A percentile compares a stretch with the other conserved stretches of the same genome.
Evolutionary conservation across 148 eudicot species (phyloP).

Genomic region (Rhododendron griersonianum): DNA sequence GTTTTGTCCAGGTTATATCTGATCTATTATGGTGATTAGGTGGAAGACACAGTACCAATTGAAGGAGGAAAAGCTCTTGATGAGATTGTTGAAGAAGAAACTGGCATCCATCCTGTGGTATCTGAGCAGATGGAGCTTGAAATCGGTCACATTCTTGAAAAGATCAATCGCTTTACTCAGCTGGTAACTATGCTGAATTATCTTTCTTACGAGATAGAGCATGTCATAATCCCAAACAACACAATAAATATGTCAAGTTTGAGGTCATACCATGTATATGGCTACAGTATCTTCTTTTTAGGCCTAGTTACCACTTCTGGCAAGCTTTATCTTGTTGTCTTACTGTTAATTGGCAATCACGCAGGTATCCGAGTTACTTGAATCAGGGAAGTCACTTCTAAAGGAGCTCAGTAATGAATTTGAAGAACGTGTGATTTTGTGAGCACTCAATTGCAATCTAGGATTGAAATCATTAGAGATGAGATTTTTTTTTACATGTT

Average conservation of each 20-base stretch:
- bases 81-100: conserved; percentile 52
- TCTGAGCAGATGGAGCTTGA: conserved; percentile 80
- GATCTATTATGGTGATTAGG: conserved; percentile 24
- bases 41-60: conserved; percentile 38
- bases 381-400: conserved; percentile 69
- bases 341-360: conserved; percentile 9
- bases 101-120: conserved; percentile 36
- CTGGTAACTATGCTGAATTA: conserved; percentile 39
- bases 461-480: neutral
- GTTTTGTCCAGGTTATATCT: conserved; percentile 10
- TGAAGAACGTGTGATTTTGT: conserved; percentile 80
- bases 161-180: conserved; percentile 67
- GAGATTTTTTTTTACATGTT: conserved; percentile 4
- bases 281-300: neutral
- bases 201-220: neutral
- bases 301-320: neutral
- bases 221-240: conserved; percentile 2
- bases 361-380: conserved; percentile 84
- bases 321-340: conserved; percentile 7
- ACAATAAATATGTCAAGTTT: neutral
- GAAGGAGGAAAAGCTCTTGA: conserved; percentile 31
- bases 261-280: conserved; percentile 3
- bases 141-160: conserved; percentile 63
- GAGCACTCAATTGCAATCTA: conserved; percentile 22
- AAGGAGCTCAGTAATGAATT: conserved; percentile 62